A percentile compares a stretch with the other conserved stretches of the same genome.
Evolutionary conservation across 768 basidiomycete species (phyloP).

Genomic region (Phanerodontia chrysosporium): DNA sequence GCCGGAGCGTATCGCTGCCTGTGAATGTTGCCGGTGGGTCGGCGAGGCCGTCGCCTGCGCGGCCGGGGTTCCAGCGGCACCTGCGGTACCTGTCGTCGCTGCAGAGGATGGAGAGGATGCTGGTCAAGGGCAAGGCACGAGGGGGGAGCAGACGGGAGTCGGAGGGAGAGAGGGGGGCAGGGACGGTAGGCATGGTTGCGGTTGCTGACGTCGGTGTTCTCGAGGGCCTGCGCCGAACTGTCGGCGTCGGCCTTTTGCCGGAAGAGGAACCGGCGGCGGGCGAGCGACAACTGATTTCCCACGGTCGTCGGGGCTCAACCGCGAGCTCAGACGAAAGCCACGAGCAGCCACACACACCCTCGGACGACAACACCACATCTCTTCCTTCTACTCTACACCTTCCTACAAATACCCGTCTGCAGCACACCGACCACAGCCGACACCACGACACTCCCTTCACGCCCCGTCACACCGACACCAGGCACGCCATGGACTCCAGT

Average conservation of each 20-base stretch:
- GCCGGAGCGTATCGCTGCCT: neutral
- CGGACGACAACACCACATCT: constrained; percentile 11
- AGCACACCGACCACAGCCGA: constrained; percentile 3
- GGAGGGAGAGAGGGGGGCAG: neutral
- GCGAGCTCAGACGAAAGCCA: constrained; percentile 15
- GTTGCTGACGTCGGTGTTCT: constrained; percentile 2
- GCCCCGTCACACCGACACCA: neutral
- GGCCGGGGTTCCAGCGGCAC: constrained; percentile 9
- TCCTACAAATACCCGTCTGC: neutral
- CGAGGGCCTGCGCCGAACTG: constrained; percentile 11
- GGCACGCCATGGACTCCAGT: constrained; percentile 26
- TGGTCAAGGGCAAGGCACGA: constrained; percentile 10
- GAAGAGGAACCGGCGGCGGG: neutral
- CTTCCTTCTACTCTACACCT: constrained; percentile 12
- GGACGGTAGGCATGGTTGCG: neutral
- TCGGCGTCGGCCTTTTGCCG: neutral
- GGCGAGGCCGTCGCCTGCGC: too few relatives aligned
- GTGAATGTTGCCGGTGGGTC: neutral
- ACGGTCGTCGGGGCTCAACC: constrained; percentile 7
- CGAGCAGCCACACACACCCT: constrained; percentile 22
- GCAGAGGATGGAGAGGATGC: constrained; percentile 7
- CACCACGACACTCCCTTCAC: constrained; percentile 10
- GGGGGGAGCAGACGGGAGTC: constrained; percentile 3
- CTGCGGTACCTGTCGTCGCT: constrained; percentile 9
- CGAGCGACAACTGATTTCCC: constrained; percentile 7